phyloP scores from a whole-genome alignment of 805 yeast genomes.

The Lachancea dasiensis region DNA sequence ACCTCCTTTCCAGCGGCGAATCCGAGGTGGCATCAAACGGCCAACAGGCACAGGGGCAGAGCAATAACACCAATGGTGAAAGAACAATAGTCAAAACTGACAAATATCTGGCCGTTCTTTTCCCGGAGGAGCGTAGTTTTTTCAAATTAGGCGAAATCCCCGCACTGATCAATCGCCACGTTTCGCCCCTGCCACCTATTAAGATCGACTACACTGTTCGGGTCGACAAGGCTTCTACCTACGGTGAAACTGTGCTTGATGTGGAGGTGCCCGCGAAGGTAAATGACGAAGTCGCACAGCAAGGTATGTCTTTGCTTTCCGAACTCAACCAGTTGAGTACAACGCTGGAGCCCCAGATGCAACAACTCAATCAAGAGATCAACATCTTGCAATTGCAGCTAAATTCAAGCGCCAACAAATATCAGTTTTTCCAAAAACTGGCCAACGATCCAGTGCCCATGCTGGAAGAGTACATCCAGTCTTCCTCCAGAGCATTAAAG shows the following conservation, averaged over 20 bases:
- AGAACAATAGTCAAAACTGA: constrained; percentile 49
- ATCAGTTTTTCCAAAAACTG: constrained; percentile 70
- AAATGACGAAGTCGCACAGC: constrained; percentile 26
- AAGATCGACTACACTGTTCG: constrained; percentile 66
- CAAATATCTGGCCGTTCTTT: constrained; percentile 38
- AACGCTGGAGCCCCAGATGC: constrained; percentile 36
- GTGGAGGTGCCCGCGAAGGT: constrained; percentile 50
- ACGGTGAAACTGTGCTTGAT: constrained; percentile 78
- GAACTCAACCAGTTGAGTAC: constrained; percentile 28
- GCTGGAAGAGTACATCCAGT: constrained; percentile 64
- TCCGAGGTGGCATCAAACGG: constrained; percentile 11
- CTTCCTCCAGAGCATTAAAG: constrained; percentile 79
- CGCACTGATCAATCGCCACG: constrained; percentile 42
- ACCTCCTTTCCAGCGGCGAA: constrained; percentile 37
- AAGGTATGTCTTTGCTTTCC: constrained; percentile 26
- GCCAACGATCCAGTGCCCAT: constrained; percentile 73
- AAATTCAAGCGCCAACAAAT: constrained; percentile 52
- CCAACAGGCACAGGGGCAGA: constrained; percentile 6
- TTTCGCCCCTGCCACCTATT: constrained; percentile 75
- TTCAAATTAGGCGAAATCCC: constrained; percentile 47
- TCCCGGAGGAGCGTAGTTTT: constrained; percentile 22
- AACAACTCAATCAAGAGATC: constrained; percentile 39
- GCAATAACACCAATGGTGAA: constrained; percentile 38
- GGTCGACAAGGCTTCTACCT: constrained; percentile 69
- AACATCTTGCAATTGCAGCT: constrained; percentile 44